Base-by-base conservation (phyloP, 2,329 filamentous ascomycete species). In the Phyllosticta citriasiana region DNA sequence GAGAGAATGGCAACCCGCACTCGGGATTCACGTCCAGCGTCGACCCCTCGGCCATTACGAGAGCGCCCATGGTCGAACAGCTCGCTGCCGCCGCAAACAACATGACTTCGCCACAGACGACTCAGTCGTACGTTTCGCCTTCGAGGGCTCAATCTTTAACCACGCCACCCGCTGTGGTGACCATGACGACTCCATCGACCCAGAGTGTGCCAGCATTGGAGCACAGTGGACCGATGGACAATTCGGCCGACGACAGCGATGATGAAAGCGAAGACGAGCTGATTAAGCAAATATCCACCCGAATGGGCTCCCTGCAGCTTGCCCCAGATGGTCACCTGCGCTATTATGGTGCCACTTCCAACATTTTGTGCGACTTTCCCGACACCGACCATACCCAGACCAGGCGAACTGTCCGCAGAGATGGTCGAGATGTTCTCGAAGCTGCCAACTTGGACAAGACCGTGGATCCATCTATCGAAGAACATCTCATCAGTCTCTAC, bases 401-500 rank as follows among this genome's bases (percentile, higher is more conserved):
- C 26, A 58, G 56, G 26, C 33, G 60, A 24, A 57, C 60, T 1
- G 56, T 62, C 6, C 60, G 60, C 4, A 55, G 52, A 10, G 55
- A 58, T 50, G 60, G 60, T 9, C 62, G 62, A 22, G 47, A 59
- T n/a, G 58, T 64, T 10, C 63, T 78, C 22, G 74, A 76, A 52
- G 72, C 77, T 53, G 70, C 77, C 19, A 72, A 76, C 1, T 68
- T 79, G 12, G 73, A 73, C 19, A 74, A 77, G 63, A 60, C 70
- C 4, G 74, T 78, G 16, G 73, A 76, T 33, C 69, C 71, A 22
- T 70, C 68, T 3, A 64, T 79, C 5, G 77, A 78, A 59, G 70
- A 75, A 27, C 78, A 79, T 65, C 70, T 80, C 1, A 69, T 77
- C 5, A 71, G 74, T 35, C 70, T 79, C 0, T 80, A 76, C 60